These are phyloP conservation scores for Exophiala mesophila DNA, from an alignment of 2,329 filamentous ascomycete species.

Conservation along the genomic window DNA sequence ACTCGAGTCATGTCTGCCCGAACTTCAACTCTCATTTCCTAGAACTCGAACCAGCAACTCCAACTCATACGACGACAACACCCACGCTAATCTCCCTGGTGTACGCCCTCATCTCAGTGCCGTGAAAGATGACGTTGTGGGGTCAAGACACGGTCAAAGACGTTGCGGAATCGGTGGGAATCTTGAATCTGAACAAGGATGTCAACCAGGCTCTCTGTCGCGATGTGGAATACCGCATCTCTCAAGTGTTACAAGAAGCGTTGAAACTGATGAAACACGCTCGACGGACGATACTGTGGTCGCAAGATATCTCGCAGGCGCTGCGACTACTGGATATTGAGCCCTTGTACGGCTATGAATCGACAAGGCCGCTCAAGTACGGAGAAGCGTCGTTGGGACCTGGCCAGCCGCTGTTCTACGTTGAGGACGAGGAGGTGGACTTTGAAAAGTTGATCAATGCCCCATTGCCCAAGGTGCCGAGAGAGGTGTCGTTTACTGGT, in stretches of 20 bases:
- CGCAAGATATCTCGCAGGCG: slow-evolving; percentile 83
- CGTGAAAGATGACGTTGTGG: slow-evolving; percentile 63
- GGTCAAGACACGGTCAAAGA: slow-evolving; percentile 94
- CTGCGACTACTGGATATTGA: slow-evolving; percentile 85
- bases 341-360: slow-evolving; percentile 76
- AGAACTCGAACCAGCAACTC: too few species aligned
- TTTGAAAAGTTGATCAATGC: slow-evolving; percentile 99
- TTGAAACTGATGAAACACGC: slow-evolving; percentile 94
- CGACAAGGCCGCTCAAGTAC: slow-evolving; percentile 79
- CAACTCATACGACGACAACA: too few species aligned
- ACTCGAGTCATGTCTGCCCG: background rate
- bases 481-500: slow-evolving; percentile 90
- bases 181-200: slow-evolving; percentile 74
- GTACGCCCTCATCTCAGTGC: too few species aligned
- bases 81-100: too few species aligned
- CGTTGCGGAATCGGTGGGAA: slow-evolving; percentile 92
- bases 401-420: slow-evolving; percentile 91
- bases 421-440: slow-evolving; percentile 97
- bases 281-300: slow-evolving; percentile 78
- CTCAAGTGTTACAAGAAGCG: slow-evolving; percentile 88
- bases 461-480: slow-evolving; percentile 85
- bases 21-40: too few species aligned
- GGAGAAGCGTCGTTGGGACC: slow-evolving; percentile 91
- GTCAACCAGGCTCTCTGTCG: slow-evolving; percentile 81
- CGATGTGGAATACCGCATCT: slow-evolving; percentile 92